phyloP scores from a whole-genome alignment of 179 eudicot genomes.

The Beta corolliflora region DNA sequence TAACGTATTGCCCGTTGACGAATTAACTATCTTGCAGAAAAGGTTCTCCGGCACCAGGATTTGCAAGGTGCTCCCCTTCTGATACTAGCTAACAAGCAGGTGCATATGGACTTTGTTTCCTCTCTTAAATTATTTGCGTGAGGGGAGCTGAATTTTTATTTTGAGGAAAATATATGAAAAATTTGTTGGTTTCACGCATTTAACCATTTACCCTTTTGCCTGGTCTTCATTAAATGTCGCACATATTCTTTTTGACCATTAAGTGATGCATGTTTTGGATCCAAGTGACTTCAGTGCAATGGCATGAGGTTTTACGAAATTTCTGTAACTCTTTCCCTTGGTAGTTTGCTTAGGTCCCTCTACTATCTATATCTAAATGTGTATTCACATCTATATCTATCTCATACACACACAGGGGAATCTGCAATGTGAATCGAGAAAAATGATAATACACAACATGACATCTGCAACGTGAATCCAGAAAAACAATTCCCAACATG shows the following conservation, averaged over 20 bases:
- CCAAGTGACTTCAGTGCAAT: neutral
- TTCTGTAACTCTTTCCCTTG: neutral
- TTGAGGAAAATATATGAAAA: neutral
- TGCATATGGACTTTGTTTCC: constrained; percentile 20
- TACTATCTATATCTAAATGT: neutral
- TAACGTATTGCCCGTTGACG: constrained; percentile 5
- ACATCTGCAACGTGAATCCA: too few relatives aligned
- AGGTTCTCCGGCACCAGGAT: constrained; percentile 91
- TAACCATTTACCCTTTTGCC: neutral
- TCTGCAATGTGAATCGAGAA: neutral
- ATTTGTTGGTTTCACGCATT: neutral
- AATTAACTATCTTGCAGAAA: constrained; percentile 54
- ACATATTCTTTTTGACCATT: neutral
- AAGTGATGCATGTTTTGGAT: neutral
- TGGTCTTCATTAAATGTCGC: neutral
- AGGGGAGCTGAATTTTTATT: neutral
- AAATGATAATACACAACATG: too few relatives aligned
- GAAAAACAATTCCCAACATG: too few relatives aligned
- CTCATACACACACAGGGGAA: neutral
- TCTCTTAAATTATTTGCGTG: neutral
- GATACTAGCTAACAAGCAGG: constrained; percentile 94
- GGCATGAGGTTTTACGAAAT: neutral
- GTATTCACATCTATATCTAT: neutral
- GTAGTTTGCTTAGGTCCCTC: neutral
- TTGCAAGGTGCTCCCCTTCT: constrained; percentile 87